phyloP scores from a whole-genome alignment of 495 filamentous ascomycete species.

The Chaetomium tenue region DNA sequence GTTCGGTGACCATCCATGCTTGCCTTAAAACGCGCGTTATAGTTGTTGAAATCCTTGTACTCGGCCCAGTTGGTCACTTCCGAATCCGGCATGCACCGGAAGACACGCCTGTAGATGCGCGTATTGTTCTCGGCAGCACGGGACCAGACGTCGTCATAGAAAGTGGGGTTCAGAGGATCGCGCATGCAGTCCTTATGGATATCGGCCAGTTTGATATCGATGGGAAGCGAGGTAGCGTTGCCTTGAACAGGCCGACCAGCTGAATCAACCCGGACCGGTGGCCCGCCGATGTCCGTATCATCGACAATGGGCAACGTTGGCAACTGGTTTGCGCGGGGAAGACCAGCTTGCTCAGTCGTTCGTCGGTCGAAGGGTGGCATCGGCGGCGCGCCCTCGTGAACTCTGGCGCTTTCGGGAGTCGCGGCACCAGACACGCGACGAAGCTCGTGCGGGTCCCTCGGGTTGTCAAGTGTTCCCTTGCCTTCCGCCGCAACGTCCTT shows the following conservation, averaged over 20 bases:
- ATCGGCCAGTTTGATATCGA: conserved; percentile 61
- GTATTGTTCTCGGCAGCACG: conserved; percentile 92
- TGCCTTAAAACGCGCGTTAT: conserved; percentile 74
- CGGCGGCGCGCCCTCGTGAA: conserved; percentile 52
- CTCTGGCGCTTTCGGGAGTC: conserved; percentile 27
- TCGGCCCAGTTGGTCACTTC: conserved; percentile 92
- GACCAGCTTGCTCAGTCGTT: conserved; percentile 55
- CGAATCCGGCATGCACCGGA: conserved; percentile 94
- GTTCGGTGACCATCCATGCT: conserved; percentile 51
- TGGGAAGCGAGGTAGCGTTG: conserved; percentile 55
- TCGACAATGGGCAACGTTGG: conserved; percentile 64
- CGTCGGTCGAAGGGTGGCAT: conserved; percentile 48
- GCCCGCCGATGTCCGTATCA: conserved; percentile 78
- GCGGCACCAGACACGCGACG: conserved; percentile 23
- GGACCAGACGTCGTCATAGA: conserved; percentile 86
- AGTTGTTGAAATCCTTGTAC: conserved; percentile 83
- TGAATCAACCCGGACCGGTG: conserved; percentile 49
- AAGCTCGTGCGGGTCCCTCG: conserved; percentile 40
- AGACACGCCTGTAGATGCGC: conserved; percentile 85
- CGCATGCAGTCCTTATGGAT: conserved; percentile 59
- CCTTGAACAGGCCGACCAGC: conserved; percentile 36
- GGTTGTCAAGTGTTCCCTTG: conserved; percentile 54
- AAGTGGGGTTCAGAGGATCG: conserved; percentile 79
- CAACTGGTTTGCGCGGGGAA: conserved; percentile 61
- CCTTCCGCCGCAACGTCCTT: conserved; percentile 58